Evolutionary conservation across 202 grass and related monocot species (phyloP).

Genomic region (Schoenoplectus triqueter): DNA sequence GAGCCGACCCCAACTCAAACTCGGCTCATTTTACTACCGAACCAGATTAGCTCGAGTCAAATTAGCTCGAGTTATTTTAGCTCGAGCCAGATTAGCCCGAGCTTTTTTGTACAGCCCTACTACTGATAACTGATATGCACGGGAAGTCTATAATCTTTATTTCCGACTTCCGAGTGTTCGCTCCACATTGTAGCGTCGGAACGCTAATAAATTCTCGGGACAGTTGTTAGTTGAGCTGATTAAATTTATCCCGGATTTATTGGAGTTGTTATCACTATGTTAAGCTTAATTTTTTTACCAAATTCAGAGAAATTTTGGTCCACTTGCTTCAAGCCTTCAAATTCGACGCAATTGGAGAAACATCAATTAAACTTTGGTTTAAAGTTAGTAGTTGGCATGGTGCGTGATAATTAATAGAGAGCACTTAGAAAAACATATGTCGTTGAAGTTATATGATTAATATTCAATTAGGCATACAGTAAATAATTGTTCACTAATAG

Average conservation of each 20-base stretch:
- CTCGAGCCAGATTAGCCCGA: too few relatives aligned
- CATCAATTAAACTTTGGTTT: conserved; percentile 2
- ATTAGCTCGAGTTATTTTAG: too few relatives aligned
- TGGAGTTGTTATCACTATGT: neutral
- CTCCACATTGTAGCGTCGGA: neutral
- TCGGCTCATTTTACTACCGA: too few relatives aligned
- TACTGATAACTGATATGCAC: neutral
- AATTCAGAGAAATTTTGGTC: neutral
- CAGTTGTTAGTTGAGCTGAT: conserved; percentile 36
- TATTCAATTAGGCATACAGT: neutral
- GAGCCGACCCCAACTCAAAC: too few relatives aligned
- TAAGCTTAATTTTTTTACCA: neutral
- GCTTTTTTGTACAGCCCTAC: too few relatives aligned
- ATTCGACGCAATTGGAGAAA: neutral
- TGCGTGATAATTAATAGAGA: neutral
- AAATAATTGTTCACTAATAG: neutral
- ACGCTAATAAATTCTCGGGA: neutral
- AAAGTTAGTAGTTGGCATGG: neutral
- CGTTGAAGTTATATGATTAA: neutral
- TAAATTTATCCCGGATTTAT: neutral
- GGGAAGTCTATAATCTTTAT: neutral
- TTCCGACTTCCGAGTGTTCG: neutral
- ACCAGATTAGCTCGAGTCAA: too few relatives aligned
- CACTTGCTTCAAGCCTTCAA: neutral
- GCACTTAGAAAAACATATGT: neutral